Conservation (phyloP, 257 asterid species). For the Rhazya stricta region DNA sequence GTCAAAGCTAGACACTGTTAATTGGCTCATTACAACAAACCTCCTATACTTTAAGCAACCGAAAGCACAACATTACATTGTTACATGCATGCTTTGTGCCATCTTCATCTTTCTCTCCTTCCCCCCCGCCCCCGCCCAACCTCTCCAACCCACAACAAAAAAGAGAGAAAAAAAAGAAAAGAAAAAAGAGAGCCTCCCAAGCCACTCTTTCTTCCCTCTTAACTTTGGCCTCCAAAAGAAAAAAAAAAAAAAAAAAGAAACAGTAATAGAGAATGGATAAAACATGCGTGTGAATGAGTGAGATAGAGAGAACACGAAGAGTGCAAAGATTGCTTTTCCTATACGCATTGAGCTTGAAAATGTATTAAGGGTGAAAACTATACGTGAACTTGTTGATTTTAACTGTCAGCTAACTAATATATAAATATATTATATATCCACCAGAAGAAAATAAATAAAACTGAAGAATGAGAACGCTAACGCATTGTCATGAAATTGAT, state of each 20-base stretch:
- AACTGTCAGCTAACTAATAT: slow-evolving; percentile 19
- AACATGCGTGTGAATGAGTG: slow-evolving; percentile 16
- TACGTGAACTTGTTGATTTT: slow-evolving; percentile 43
- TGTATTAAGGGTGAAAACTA: slow-evolving; percentile 39
- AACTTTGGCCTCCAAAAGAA: neutral
- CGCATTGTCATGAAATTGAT: neutral
- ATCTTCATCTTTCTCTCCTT: slow-evolving; percentile 4
- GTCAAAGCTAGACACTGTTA: slow-evolving; percentile 14
- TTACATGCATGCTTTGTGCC: slow-evolving; percentile 19
- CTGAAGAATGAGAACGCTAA: neutral
- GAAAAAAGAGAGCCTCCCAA: no score
- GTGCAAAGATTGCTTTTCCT: slow-evolving; percentile 37
- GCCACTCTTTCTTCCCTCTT: neutral
- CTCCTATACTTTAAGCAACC: slow-evolving; percentile 6
- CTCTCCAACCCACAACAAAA: neutral
- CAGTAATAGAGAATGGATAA: neutral
- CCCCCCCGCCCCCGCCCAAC: neutral
- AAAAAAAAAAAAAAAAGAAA: slow-evolving; percentile 8
- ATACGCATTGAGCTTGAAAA: slow-evolving; percentile 38
- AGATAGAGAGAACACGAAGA: slow-evolving; percentile 3
- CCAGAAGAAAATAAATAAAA: slow-evolving; percentile 8
- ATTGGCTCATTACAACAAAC: slow-evolving; percentile 7
- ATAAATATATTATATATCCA: slow-evolving; percentile 3
- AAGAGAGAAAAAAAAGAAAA: no score
- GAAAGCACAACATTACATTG: neutral